Conservation (phyloP, 805 yeast species). For the Candida golubevii region DNA sequence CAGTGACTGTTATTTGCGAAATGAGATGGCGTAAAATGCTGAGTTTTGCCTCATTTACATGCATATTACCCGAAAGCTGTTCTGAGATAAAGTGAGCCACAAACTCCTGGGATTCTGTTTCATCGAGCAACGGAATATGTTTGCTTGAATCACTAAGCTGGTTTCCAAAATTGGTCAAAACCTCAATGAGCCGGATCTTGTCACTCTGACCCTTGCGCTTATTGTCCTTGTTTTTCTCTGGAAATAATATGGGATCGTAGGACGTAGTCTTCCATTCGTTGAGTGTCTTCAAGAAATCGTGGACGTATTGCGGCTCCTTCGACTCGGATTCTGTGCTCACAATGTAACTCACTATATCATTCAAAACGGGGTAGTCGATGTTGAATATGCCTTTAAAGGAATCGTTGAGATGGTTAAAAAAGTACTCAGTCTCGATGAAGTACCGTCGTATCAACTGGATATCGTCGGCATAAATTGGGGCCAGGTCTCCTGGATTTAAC, state of each 20-base stretch:
- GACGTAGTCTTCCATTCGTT: slow-evolving; percentile 26
- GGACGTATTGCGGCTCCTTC: slow-evolving; percentile 11
- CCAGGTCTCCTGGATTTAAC: slow-evolving; percentile 24
- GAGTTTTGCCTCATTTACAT: slow-evolving; percentile 22
- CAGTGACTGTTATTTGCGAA: slow-evolving; percentile 1
- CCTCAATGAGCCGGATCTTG: slow-evolving; percentile 31
- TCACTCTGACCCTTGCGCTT: slow-evolving; percentile 22
- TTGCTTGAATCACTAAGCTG: slow-evolving; percentile 7
- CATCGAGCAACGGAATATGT: slow-evolving; percentile 4
- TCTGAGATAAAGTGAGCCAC: slow-evolving; percentile 15
- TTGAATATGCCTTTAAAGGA: slow-evolving; percentile 8
- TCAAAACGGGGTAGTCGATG: slow-evolving; percentile 4
- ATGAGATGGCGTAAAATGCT: slow-evolving; percentile 24
- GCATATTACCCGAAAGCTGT: slow-evolving; percentile 11
- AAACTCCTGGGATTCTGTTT: slow-evolving; percentile 1
- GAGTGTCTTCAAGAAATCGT: slow-evolving; percentile 22
- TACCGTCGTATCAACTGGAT: slow-evolving; percentile 21
- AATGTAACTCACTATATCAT: slow-evolving; percentile 12
- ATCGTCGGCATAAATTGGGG: slow-evolving; percentile 18
- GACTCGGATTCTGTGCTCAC: slow-evolving; percentile 1
- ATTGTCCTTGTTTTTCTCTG: slow-evolving; percentile 8
- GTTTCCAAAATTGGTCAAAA: slow-evolving; percentile 30
- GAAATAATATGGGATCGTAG: slow-evolving; percentile 16
- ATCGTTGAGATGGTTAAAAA: slow-evolving; percentile 21
- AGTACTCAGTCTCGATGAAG: slow-evolving; percentile 26